Conservation (phyloP, 371 early-diverging fungal species). For the Mycotypha africana region DNA sequence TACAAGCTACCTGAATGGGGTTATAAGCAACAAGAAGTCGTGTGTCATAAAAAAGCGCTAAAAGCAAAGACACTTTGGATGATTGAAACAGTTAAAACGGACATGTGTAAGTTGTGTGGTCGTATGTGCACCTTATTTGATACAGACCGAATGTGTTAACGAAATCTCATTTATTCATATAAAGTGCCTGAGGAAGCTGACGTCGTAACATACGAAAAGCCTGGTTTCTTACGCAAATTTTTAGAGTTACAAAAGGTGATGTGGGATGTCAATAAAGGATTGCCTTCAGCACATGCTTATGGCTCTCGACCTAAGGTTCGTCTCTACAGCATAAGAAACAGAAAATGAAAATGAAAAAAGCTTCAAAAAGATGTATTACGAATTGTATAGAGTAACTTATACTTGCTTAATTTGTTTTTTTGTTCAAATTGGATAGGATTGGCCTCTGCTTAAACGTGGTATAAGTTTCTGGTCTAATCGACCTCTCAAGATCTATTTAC, state of each 20-base stretch:
- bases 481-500: constrained; percentile 79
- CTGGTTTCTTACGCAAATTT: constrained; percentile 76
- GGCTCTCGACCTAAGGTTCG: constrained; percentile 67
- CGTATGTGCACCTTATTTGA: neutral
- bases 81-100: constrained; percentile 44
- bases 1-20: constrained; percentile 94
- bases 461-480: constrained; percentile 86
- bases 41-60: constrained; percentile 63
- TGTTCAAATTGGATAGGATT: constrained; percentile 48
- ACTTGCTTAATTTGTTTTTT: too few relatives aligned
- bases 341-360: too few relatives aligned
- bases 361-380: too few relatives aligned
- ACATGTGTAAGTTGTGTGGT: constrained; percentile 30
- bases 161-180: neutral
- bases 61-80: constrained; percentile 61
- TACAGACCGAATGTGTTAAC: too few relatives aligned
- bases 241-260: constrained; percentile 82
- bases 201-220: constrained; percentile 36
- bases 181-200: constrained; percentile 35
- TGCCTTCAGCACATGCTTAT: constrained; percentile 90
- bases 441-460: constrained; percentile 84
- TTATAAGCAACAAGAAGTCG: constrained; percentile 92
- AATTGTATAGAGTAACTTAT: too few relatives aligned
- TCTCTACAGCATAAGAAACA: too few relatives aligned
- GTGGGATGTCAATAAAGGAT: constrained; percentile 85